Percentiles rank a stretch among this genome's conserved stretches.
Evolutionary conservation across 1,139 yeast genomes (phyloP).

Genomic region (Neolecta irregularis): DNA sequence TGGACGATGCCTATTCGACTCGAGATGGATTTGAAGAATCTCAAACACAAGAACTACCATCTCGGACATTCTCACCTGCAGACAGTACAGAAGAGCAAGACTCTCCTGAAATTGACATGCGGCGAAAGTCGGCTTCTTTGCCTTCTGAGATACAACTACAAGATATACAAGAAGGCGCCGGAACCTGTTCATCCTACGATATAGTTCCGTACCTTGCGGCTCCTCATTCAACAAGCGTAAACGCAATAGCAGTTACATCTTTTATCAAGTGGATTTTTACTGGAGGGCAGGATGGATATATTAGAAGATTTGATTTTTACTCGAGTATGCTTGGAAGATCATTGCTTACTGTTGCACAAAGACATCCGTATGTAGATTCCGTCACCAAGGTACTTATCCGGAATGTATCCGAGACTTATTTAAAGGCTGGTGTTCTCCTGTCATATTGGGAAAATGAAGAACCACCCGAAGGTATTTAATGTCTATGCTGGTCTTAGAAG

Average conservation of each 20-base stretch:
- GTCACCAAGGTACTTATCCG: constrained; percentile 32
- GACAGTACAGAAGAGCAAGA: too few relatives aligned
- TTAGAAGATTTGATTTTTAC: constrained; percentile 73
- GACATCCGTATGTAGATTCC: constrained; percentile 76
- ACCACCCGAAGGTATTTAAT: neutral
- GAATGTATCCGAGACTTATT: constrained; percentile 2
- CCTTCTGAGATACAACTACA: too few relatives aligned
- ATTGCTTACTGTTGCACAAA: constrained; percentile 80
- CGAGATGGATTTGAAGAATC: too few relatives aligned
- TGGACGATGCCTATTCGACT: too few relatives aligned
- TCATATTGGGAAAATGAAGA: constrained; percentile 85
- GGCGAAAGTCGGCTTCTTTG: too few relatives aligned
- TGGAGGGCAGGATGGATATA: constrained; percentile 94
- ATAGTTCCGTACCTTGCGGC: constrained; percentile 31
- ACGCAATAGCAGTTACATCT: constrained; percentile 60
- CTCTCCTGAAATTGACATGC: too few relatives aligned
- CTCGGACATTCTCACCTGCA: too few relatives aligned
- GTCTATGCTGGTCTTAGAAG: constrained; percentile 2
- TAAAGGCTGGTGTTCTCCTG: constrained; percentile 56
- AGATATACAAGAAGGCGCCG: too few relatives aligned
- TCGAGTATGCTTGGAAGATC: constrained; percentile 80
- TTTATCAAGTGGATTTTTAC: constrained; percentile 82
- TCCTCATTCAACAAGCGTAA: constrained; percentile 34
- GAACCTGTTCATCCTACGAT: too few relatives aligned
- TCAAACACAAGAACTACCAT: too few relatives aligned